phyloP scores from a whole-genome alignment of 78 protist genomes.

The Dictyostelium purpureum region DNA sequence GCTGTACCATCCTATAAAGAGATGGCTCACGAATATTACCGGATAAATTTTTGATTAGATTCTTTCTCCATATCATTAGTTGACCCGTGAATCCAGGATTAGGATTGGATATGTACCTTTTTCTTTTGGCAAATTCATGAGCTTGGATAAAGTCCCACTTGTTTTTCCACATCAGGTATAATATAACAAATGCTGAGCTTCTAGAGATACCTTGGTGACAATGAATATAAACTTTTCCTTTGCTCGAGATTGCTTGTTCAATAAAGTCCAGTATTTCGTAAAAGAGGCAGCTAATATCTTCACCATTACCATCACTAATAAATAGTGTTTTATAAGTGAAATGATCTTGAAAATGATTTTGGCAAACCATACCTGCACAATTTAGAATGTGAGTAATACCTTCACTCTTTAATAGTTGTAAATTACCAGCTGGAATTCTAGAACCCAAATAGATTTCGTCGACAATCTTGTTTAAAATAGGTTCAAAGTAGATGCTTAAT shows the following conservation, averaged over 20 bases:
- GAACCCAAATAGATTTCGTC: constrained; percentile 33
- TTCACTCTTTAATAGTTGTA: constrained; percentile 11
- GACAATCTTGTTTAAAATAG: constrained; percentile 32
- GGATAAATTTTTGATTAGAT: not conserved
- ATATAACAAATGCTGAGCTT: constrained; percentile 59
- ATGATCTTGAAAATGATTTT: constrained; percentile 46
- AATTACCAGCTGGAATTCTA: constrained; percentile 53
- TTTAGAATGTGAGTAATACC: constrained; percentile 78
- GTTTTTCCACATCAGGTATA: constrained; percentile 59
- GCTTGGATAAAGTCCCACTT: constrained; percentile 49
- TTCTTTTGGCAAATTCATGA: constrained; percentile 37
- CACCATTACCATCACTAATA: constrained; percentile 74
- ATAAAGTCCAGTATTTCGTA: constrained; percentile 74
- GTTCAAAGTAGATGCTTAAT: constrained; percentile 39
- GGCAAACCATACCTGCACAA: constrained; percentile 79
- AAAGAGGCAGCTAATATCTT: constrained; percentile 69
- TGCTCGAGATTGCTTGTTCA: constrained; percentile 32
- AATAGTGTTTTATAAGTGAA: constrained; percentile 62
- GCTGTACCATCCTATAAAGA: constrained; percentile 59
- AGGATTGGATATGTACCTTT: constrained; percentile 68
- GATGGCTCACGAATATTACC: not conserved
- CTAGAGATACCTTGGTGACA: constrained; percentile 81
- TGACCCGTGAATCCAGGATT: constrained; percentile 81
- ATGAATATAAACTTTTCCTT: constrained; percentile 67
- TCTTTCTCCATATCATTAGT: constrained; percentile 40